Conservation (phyloP, 2,329 filamentous ascomycete genomes). For the Penicillium brasilianum region DNA sequence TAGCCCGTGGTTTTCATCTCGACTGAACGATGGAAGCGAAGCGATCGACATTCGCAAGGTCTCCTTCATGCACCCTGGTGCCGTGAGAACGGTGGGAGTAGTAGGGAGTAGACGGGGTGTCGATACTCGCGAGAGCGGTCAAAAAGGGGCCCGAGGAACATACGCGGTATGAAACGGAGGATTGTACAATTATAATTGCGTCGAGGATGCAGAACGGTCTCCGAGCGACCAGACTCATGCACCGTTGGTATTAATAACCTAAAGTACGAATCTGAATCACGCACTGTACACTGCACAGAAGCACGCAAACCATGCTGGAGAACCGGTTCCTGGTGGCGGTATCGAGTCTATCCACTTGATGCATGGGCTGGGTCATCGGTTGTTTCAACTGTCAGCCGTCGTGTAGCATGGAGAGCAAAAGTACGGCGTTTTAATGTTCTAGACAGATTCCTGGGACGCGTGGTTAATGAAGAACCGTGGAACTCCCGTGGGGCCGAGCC, state of each 20-base stretch:
- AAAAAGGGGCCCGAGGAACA: conserved; percentile 4
- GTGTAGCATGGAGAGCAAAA: neutral
- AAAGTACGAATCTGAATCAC: conserved; percentile 6
- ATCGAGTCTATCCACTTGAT: neutral
- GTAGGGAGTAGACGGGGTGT: neutral
- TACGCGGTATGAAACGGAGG: neutral
- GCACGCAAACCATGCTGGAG: neutral
- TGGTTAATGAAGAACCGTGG: conserved; percentile 9
- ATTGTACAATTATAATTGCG: neutral
- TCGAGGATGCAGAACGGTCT: neutral
- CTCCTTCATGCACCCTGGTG: neutral
- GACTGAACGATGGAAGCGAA: conserved; percentile 11
- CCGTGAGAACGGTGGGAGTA: neutral
- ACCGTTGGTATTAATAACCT: conserved; percentile 5
- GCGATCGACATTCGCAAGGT: conserved; percentile 18
- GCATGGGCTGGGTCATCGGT: neutral
- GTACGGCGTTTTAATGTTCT: neutral
- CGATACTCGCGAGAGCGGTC: conserved; percentile 1
- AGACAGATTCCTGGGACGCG: neutral
- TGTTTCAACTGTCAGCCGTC: neutral
- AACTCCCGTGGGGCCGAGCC: conserved; percentile 6
- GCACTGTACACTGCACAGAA: too few relatives aligned
- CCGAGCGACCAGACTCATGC: neutral
- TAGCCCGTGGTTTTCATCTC: conserved; percentile 11
- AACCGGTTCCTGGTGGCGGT: neutral